Conservation (phyloP, 225 moss, liverwort and hornwort species). For the Polytrichum formosum region DNA sequence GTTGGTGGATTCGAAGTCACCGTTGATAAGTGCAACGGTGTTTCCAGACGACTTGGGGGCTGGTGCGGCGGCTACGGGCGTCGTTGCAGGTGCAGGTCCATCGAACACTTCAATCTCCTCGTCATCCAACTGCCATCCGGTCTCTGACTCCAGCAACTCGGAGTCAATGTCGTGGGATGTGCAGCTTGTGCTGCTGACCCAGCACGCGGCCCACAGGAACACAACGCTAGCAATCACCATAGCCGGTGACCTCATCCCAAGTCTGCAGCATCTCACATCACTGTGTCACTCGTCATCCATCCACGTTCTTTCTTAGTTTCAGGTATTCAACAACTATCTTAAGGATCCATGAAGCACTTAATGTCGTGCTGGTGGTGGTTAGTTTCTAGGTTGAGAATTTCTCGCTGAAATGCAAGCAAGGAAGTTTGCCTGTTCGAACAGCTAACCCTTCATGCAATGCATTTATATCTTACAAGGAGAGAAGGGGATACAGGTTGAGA, state of each 20-base stretch:
- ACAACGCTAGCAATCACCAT: constrained; percentile 3
- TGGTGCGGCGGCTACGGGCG: neutral
- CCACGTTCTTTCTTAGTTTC: too few species aligned
- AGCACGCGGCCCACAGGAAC: constrained; percentile 31
- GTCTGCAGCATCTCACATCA: neutral
- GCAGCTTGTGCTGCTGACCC: constrained; percentile 23
- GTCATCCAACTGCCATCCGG: constrained; percentile 27
- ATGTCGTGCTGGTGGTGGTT: neutral
- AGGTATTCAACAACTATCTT: too few species aligned
- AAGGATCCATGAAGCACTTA: neutral
- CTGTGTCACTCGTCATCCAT: neutral
- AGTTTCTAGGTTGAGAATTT: neutral
- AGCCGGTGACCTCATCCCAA: constrained; percentile 9
- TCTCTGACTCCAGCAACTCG: constrained; percentile 28
- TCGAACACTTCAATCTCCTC: constrained; percentile 15
- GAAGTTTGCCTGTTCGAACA: neutral
- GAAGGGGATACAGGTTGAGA: too few species aligned
- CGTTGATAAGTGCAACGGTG: constrained; percentile 4
- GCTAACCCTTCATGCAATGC: too few species aligned
- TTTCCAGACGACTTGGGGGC: neutral
- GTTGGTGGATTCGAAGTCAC: constrained; percentile 8
- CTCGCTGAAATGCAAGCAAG: neutral
- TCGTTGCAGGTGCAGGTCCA: neutral
- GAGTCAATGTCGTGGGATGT: constrained; percentile 20
- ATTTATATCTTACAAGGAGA: too few species aligned